Conservation (phyloP, 257 asterid genomes). For the Paraleonurus japonicus region DNA sequence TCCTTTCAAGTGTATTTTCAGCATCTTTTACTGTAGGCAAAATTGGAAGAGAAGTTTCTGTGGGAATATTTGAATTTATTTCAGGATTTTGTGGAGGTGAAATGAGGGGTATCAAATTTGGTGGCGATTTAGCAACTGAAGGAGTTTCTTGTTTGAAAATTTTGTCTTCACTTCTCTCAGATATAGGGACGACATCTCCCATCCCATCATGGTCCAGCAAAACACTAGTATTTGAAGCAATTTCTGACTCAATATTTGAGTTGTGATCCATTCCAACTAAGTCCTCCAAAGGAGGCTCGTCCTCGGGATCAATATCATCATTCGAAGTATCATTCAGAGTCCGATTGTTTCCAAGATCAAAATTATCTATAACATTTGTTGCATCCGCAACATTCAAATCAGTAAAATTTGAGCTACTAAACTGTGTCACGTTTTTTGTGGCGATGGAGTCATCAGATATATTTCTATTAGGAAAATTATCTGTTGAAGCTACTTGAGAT, state of each 20-base stretch:
- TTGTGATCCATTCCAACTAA: conserved; percentile 29
- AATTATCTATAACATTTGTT: conserved; percentile 21
- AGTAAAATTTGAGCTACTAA: conserved; percentile 31
- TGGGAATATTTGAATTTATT: conserved; percentile 16
- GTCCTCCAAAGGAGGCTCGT: conserved; percentile 49
- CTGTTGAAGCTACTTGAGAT: conserved; percentile 23
- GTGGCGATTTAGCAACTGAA: conserved; percentile 29
- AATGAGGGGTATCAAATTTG: too few species aligned
- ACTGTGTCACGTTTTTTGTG: conserved; percentile 23
- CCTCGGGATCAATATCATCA: conserved; percentile 59
- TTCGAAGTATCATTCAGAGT: conserved; percentile 24
- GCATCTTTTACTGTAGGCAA: conserved; percentile 25
- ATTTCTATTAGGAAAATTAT: conserved; percentile 27
- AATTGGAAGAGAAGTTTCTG: conserved; percentile 20
- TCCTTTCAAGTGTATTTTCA: conserved; percentile 22
- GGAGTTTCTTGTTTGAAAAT: conserved; percentile 12
- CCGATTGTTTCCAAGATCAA: conserved; percentile 18
- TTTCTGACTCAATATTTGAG: conserved; percentile 28
- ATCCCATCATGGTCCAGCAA: conserved; percentile 18
- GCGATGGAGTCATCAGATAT: conserved; percentile 22
- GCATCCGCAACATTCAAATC: conserved; percentile 14
- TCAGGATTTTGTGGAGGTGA: too few species aligned
- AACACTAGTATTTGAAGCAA: conserved; percentile 27
- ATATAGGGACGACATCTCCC: conserved; percentile 23
- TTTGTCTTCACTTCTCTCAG: conserved; percentile 13